Conservation (phyloP, 177 flowering plant genomes). For the Vitis hybrid region DNA sequence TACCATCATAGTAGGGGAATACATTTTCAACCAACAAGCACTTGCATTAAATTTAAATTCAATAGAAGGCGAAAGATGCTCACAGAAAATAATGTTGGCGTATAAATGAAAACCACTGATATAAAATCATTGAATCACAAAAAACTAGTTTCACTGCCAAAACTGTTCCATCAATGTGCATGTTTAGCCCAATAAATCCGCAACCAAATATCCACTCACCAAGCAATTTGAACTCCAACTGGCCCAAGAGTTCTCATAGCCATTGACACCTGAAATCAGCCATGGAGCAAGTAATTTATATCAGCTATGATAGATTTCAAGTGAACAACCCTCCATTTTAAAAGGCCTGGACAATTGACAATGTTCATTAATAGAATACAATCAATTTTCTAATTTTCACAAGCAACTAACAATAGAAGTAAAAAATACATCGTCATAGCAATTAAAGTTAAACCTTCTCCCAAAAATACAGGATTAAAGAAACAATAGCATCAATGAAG, state of each 20-base stretch:
- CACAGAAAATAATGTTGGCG: neutral
- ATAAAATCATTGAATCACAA: neutral
- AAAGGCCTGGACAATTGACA: neutral
- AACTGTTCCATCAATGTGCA: neutral
- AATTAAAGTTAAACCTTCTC: neutral
- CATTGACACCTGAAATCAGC: conserved; percentile 79
- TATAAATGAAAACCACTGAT: neutral
- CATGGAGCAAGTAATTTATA: conserved; percentile 1
- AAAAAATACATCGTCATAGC: neutral
- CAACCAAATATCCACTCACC: conserved; percentile 42
- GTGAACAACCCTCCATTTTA: too few relatives aligned
- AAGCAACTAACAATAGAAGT: neutral
- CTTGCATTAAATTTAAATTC: neutral
- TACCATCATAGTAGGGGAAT: too few relatives aligned
- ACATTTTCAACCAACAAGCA: too few relatives aligned
- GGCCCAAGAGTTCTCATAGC: conserved; percentile 87
- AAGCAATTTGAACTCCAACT: conserved; percentile 80
- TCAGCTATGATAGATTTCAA: too few relatives aligned
- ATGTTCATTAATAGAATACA: neutral
- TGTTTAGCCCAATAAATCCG: neutral
- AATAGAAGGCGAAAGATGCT: neutral
- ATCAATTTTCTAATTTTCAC: neutral
- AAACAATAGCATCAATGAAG: neutral
- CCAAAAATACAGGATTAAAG: neutral
- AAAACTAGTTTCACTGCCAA: neutral